phyloP scores from a whole-genome alignment of 805 yeast genomes.

The Teunomyces gatunensis region DNA sequence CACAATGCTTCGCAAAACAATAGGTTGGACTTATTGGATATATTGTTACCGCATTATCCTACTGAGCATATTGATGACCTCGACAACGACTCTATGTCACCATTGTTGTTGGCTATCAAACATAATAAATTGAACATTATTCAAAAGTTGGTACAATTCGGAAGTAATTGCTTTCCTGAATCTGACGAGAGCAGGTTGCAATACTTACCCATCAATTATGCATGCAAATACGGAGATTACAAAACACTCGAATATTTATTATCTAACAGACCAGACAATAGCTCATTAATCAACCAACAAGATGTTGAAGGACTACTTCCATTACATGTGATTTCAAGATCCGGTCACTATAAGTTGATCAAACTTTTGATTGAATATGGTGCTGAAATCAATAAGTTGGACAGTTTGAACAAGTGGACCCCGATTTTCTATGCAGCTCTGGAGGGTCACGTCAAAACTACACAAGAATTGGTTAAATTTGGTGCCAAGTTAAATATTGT shows the following conservation, averaged over 20 bases:
- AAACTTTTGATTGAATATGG: slow-evolving; percentile 68
- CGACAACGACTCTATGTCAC: slow-evolving; percentile 78
- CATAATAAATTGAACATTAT: slow-evolving; percentile 53
- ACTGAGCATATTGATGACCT: slow-evolving; percentile 43
- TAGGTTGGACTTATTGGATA: slow-evolving; percentile 41
- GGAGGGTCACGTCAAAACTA: slow-evolving; percentile 74
- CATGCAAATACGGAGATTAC: slow-evolving; percentile 81
- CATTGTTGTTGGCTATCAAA: slow-evolving; percentile 75
- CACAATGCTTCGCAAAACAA: slow-evolving; percentile 78
- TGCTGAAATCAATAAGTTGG: slow-evolving; percentile 70
- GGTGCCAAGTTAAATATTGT: slow-evolving; percentile 68
- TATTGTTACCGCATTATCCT: slow-evolving; percentile 40
- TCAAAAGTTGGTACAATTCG: slow-evolving; percentile 29
- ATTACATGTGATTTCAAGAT: slow-evolving; percentile 81
- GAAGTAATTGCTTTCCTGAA: slow-evolving; percentile 40
- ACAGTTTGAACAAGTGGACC: slow-evolving; percentile 89
- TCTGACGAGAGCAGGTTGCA: slow-evolving; percentile 53
- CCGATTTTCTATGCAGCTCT: slow-evolving; percentile 88
- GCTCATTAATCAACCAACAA: slow-evolving; percentile 43
- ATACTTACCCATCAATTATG: slow-evolving; percentile 77
- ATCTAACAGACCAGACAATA: slow-evolving; percentile 24
- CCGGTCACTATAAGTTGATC: slow-evolving; percentile 72
- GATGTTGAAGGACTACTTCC: slow-evolving; percentile 90
- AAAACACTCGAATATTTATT: slow-evolving; percentile 66
- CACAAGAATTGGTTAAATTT: slow-evolving; percentile 63